phyloP scores from a whole-genome alignment of 805 yeast genomes.

The Kuraishia ogatae region DNA sequence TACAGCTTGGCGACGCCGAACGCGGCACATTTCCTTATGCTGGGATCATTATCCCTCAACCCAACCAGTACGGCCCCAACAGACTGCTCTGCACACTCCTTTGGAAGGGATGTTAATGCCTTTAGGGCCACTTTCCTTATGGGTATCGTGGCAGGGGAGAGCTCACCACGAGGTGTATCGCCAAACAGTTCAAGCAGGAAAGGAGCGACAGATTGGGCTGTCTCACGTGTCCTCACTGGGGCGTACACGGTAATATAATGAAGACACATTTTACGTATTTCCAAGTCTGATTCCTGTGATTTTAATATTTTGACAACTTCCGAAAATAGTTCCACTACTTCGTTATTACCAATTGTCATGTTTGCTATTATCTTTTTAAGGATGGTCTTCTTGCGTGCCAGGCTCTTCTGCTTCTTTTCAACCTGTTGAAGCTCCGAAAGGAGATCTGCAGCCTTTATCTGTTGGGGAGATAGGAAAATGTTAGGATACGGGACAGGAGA shows the following conservation, averaged over 20 bases:
- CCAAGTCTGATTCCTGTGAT: conserved; percentile 41
- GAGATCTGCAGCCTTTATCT: conserved; percentile 21
- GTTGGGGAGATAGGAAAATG: neutral
- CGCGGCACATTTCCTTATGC: conserved; percentile 63
- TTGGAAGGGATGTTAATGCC: conserved; percentile 53
- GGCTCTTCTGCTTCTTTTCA: conserved; percentile 29
- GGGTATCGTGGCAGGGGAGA: conserved; percentile 24
- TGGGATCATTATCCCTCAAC: conserved; percentile 40
- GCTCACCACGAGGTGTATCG: conserved; percentile 3
- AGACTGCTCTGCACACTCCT: conserved; percentile 40
- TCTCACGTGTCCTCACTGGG: conserved; percentile 24
- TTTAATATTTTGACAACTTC: conserved; percentile 51
- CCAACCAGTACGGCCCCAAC: conserved; percentile 25
- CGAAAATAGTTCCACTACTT: conserved; percentile 57
- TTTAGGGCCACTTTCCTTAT: conserved; percentile 54
- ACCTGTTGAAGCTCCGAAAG: conserved; percentile 19
- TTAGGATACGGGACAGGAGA: neutral
- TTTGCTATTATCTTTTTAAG: conserved; percentile 75
- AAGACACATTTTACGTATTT: conserved; percentile 63
- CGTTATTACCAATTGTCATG: conserved; percentile 73
- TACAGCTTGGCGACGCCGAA: conserved; percentile 61
- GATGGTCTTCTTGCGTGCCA: conserved; percentile 32
- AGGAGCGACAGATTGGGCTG: neutral
- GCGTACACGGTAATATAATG: conserved; percentile 59
- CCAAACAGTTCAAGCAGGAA: neutral